Evolutionary conservation across 2,329 filamentous ascomycete genomes (phyloP).

Genomic region (Verticillium nubilum): DNA sequence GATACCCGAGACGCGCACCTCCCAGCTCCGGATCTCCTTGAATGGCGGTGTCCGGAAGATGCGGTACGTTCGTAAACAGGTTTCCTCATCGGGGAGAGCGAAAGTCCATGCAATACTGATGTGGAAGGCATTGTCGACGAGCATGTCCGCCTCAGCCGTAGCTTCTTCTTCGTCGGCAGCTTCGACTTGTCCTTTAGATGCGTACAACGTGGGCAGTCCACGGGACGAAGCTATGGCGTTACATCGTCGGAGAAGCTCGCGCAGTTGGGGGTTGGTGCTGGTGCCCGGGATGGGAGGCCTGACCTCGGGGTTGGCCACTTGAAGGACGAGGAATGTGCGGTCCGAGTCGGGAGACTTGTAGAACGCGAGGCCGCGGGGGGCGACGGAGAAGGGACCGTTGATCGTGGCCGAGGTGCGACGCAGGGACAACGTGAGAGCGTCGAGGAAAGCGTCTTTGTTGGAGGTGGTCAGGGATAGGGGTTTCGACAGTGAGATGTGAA

Average conservation of each 20-base stretch:
- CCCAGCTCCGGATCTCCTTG: conserved; percentile 31
- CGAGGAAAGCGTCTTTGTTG: conserved; percentile 65
- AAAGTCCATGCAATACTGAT: conserved; percentile 86
- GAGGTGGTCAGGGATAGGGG: conserved; percentile 69
- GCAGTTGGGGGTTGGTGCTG: conserved; percentile 47
- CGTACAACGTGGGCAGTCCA: conserved; percentile 68
- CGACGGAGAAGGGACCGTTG: conserved; percentile 28
- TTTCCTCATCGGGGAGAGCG: conserved; percentile 39
- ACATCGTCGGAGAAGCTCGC: conserved; percentile 57
- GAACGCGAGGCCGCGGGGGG: conserved; percentile 36
- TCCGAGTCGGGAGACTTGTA: conserved; percentile 50
- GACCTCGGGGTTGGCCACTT: conserved; percentile 35
- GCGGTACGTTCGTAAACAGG: conserved; percentile 28
- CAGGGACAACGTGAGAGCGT: conserved; percentile 42
- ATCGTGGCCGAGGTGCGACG: neutral
- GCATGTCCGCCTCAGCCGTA: conserved; percentile 11
- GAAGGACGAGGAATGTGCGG: conserved; percentile 81
- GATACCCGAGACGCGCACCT: conserved; percentile 52
- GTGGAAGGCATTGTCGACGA: conserved; percentile 60
- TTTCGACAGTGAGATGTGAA: conserved; percentile 88
- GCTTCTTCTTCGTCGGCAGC: conserved; percentile 9
- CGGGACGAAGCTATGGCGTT: conserved; percentile 58
- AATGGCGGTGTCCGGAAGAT: conserved; percentile 18
- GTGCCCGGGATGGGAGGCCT: conserved; percentile 9
- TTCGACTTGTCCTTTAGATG: neutral